phyloP scores from a whole-genome alignment of 192 early-diverging fungal species.

The Podila epigama region DNA sequence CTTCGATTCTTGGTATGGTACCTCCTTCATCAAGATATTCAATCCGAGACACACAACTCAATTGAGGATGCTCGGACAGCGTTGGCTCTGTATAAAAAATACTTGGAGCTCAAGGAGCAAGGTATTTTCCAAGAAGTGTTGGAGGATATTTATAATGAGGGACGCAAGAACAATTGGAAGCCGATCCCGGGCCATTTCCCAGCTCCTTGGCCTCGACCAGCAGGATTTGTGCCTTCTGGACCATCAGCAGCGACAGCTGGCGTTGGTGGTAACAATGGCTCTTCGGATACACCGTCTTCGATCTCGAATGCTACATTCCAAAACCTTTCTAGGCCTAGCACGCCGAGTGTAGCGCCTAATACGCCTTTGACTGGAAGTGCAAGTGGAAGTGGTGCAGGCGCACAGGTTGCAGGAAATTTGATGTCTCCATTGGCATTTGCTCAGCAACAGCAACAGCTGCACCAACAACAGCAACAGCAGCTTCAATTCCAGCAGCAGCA shows the following conservation, averaged over 20 bases:
- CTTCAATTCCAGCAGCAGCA: slow-evolving; percentile 9
- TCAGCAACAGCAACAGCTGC: slow-evolving; percentile 7
- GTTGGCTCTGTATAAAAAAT: slow-evolving; percentile 84
- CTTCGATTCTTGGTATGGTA: slow-evolving; percentile 93
- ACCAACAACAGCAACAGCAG: slow-evolving; percentile 11
- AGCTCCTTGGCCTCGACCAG: slow-evolving; percentile 28
- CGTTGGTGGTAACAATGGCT: not conserved
- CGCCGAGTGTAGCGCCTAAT: slow-evolving; percentile 2
- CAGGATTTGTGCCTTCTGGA: not conserved
- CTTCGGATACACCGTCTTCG: not conserved
- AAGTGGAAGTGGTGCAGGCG: not conserved
- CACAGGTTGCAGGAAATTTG: not conserved
- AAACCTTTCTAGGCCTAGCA: slow-evolving; percentile 17
- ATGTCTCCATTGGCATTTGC: not conserved
- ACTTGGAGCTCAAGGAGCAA: slow-evolving; percentile 66
- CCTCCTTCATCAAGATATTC: slow-evolving; percentile 83
- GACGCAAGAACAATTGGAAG: slow-evolving; percentile 64
- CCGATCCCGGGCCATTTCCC: slow-evolving; percentile 52
- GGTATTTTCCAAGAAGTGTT: slow-evolving; percentile 76
- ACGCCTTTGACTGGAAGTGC: not conserved
- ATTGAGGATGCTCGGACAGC: slow-evolving; percentile 93
- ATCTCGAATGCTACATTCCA: slow-evolving; percentile 16
- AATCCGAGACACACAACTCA: slow-evolving; percentile 89
- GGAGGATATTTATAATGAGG: slow-evolving; percentile 87
- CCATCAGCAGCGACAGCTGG: not conserved